A percentile compares a stretch with the other conserved stretches of the same genome.
Evolutionary conservation across 306 rosid genomes (phyloP).

Genomic region (Oxytropis ochrocephala): DNA sequence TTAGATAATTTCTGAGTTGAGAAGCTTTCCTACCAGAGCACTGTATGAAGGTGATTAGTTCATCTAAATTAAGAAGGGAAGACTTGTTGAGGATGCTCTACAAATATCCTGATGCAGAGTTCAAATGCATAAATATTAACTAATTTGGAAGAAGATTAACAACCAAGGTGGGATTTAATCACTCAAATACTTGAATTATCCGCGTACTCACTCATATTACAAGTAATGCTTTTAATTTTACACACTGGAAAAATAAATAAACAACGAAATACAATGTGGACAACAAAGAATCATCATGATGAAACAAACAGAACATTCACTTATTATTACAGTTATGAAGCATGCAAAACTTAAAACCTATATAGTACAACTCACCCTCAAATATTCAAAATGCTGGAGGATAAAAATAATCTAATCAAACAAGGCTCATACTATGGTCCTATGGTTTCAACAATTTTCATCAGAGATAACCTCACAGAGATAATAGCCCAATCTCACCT

Average conservation of each 20-base stretch:
- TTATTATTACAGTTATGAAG: neutral
- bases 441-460: conserved; percentile 30
- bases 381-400: conserved; percentile 43
- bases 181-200: neutral
- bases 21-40: neutral
- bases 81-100: neutral
- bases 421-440: conserved; percentile 26
- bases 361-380: conserved; percentile 54
- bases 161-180: neutral
- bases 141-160: neutral
- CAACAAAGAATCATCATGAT: conserved; percentile 22
- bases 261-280: conserved; percentile 4
- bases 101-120: neutral
- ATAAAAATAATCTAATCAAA: conserved; percentile 23
- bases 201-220: neutral
- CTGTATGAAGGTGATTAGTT: neutral
- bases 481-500: conserved; percentile 6
- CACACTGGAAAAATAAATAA: neutral
- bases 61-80: neutral
- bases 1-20: neutral
- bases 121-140: neutral
- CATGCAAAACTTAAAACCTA: conserved; percentile 31
- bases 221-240: neutral
- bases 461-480: conserved; percentile 13
- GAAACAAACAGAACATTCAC: conserved; percentile 27